Base-by-base conservation (phyloP, 202 grass and related monocot species). In the Brachypodium distachyon region DNA sequence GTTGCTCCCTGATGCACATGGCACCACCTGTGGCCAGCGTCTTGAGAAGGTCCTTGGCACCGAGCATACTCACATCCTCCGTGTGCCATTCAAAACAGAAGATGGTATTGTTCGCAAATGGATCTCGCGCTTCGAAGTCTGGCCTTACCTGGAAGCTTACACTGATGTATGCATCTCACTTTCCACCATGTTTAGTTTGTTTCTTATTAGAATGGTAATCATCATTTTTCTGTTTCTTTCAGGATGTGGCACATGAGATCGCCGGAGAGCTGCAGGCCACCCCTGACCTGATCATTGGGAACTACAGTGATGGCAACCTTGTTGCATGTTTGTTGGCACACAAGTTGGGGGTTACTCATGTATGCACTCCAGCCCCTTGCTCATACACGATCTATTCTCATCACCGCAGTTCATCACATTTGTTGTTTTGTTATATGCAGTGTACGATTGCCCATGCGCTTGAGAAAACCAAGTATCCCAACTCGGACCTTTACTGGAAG, bases 91-190 rank as follows among this genome's bases (percentile, higher is more conserved):
- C 52, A 84, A 84, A 84, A 89, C 80, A 6, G 90, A 93, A 50
- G 41, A 89, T 48, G 90, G 90, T 12, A 87, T 89, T 52, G 83
- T 93, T 63, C 90, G 86, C 44, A 89, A 93, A 81, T 93, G 90
- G 90, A 93, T 93, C 86, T 93, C 90, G 0, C 90, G 86, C 34
- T 93, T 93, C 52, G 90, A 89, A 85, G 90, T 93, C 63, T 93
- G 90, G 90, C 90, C 90, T 61, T 93, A 93, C 83, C 76, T 93
- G 32, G 90, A 93, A 67, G 86, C 86, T 23, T 93, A 87, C 57
- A 83, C 90, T 11, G 90, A 93, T 87, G 86, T 93, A 86, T 49
- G 25, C 72, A 74, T 19, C 36, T 49, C 73, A 31, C 3, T 18
- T 74, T 63, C 21, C 14, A 73, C 2, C 16, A 67, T 6, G n/a